Conservation (phyloP, 257 asterid genomes). For the Hygrophila difformis region DNA sequence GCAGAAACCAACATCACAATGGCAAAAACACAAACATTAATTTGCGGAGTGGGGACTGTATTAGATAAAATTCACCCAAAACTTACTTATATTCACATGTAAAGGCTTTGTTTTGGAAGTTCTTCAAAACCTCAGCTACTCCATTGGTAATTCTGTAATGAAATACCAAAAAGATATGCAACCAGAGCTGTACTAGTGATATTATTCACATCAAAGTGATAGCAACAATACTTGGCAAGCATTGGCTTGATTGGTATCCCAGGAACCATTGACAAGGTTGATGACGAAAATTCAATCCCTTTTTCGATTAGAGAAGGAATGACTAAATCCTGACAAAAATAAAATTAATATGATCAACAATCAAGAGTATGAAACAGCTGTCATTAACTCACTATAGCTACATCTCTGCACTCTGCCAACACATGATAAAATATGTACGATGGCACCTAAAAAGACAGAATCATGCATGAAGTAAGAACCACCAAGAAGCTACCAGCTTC, state of each 20-base stretch:
- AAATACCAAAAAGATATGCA: conserved; percentile 17
- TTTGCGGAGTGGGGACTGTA: no score
- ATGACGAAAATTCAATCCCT: conserved; percentile 63
- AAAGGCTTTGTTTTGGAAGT: conserved; percentile 59
- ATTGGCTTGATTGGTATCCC: conserved; percentile 92
- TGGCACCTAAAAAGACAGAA: no score
- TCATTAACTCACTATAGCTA: neutral
- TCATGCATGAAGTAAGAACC: neutral
- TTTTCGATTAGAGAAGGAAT: conserved; percentile 69
- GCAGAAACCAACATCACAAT: conserved; percentile 4
- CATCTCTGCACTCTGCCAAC: neutral
- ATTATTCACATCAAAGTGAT: conserved; percentile 13
- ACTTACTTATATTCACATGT: conserved; percentile 87
- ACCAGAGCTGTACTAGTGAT: conserved; percentile 7
- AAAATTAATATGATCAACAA: conserved; percentile 14
- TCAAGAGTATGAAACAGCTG: conserved; percentile 8
- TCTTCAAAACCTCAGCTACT: conserved; percentile 54
- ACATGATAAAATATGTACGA: no score
- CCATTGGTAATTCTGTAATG: conserved; percentile 77
- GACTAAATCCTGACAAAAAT: conserved; percentile 52
- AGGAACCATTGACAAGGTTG: conserved; percentile 68
- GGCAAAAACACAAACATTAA: neutral
- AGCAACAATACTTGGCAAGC: conserved; percentile 75
- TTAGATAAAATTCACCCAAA: neutral
- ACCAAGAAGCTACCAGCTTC: no score